Evolutionary conservation across 2,329 filamentous ascomycete species (phyloP), one percentile per base, ranked within the genome.

Genomic region (Aspergillus ochraceoroseus): DNA sequence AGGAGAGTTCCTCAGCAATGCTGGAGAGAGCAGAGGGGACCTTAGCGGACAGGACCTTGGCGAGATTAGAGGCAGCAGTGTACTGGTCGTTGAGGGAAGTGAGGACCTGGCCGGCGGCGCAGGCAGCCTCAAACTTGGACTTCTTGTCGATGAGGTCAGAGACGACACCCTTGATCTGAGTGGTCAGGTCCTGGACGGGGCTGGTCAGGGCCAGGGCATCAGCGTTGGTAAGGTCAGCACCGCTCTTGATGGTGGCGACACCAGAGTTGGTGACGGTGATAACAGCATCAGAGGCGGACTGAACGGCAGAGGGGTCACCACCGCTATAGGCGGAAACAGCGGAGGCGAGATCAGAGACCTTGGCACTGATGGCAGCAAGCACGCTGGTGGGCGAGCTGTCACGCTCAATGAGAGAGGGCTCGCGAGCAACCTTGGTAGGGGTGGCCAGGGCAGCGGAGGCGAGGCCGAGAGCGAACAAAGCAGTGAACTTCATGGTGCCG

Each of bases 41-140:
- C 57, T 64, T 64, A 47, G 38, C 31, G 38, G 46, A 46, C 41
- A 64, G 56, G 46, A 58, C 57, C 7, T 47, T 32, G 29, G 52
- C 34, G 14, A 64, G 58, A 33, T 30, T 35, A 28, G 48, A 30
- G 41, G 59, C 50, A 31, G 55, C 61, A 19, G 41, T 31, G 39
- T 57, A 45, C 45, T 63, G 59, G 6, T 52, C 31, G 27, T 53
- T 28, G 11, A 64, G 54, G 22, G 41, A 19, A 17, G 46, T n/a
- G 34, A 55, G 44, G 47, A 60, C 47, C 4, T 28, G 34, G 17
- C 31, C 43, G 17, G 49, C 57, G 6, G 44, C 41, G 19, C 55
- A 53, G 23, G 56, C 56, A 19, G 42, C 37, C 25, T 55, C 56
- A 44, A 61, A 44, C 19, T 46, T 18, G 17, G 34, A 19, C 52